phyloP scores from a whole-genome alignment of 768 basidiomycete species.

The Sporobolomyces roseus region DNA sequence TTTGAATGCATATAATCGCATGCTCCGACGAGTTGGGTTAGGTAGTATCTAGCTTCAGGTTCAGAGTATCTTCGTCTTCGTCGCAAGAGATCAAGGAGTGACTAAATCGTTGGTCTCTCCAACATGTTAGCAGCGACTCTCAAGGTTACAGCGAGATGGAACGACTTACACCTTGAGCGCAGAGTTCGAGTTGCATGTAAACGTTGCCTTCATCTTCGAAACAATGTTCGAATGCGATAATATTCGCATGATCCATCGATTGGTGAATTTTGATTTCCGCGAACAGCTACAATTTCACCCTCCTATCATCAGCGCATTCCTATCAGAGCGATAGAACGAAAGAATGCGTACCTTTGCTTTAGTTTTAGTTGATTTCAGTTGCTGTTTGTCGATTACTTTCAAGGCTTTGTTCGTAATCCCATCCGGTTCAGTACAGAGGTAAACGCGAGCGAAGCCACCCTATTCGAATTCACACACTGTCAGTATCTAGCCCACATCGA shows the following conservation, averaged over 20 bases:
- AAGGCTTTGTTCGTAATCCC: conserved; percentile 66
- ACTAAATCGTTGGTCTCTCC: conserved; percentile 34
- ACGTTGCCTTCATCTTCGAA: conserved; percentile 95
- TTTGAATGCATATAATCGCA: conserved; percentile 96
- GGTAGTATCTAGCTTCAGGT: conserved; percentile 84
- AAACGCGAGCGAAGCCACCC: conserved; percentile 96
- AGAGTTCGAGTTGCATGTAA: conserved; percentile 94
- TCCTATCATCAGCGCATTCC: not conserved
- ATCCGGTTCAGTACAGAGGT: conserved; percentile 73
- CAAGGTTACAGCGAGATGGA: too few species aligned
- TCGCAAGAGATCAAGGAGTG: conserved; percentile 56
- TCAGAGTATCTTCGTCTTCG: conserved; percentile 61
- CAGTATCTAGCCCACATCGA: not conserved
- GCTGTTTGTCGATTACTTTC: conserved; percentile 90
- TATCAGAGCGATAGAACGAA: conserved; percentile 24
- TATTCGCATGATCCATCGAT: conserved; percentile 83
- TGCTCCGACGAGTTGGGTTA: conserved; percentile 90
- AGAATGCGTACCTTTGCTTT: conserved; percentile 73
- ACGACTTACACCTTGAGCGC: conserved; percentile 64
- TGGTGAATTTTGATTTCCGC: conserved; percentile 98
- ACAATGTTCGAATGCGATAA: conserved; percentile 85
- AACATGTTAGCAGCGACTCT: not conserved
- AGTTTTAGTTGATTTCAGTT: conserved; percentile 90
- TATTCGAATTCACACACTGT: conserved; percentile 40
- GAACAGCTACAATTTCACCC: conserved; percentile 62